A percentile compares a stretch with the other conserved stretches of the same genome.
Conservation (phyloP, 2,329 filamentous ascomycete genomes). For the Pseudogymnoascus sp. region DNA sequence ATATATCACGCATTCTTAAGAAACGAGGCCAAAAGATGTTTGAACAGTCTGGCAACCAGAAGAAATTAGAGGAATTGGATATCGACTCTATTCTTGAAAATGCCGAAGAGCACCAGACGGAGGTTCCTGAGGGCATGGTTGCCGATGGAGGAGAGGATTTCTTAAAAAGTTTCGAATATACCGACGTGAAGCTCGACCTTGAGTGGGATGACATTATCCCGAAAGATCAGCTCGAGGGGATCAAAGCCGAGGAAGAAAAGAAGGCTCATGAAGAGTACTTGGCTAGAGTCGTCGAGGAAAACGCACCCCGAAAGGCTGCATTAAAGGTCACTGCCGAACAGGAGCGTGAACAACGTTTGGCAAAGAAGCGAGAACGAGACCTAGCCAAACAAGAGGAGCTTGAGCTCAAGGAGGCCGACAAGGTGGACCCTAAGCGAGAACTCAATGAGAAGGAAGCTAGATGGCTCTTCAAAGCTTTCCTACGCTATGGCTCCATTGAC, state of each 20-base stretch:
- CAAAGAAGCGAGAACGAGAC: slow-evolving; percentile 58
- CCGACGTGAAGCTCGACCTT: slow-evolving; percentile 93
- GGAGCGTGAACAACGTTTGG: slow-evolving; percentile 55
- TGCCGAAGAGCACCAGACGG: slow-evolving; percentile 93
- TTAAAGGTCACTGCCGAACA: slow-evolving; percentile 48
- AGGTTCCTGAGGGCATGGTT: slow-evolving; percentile 87
- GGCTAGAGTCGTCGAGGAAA: slow-evolving; percentile 73
- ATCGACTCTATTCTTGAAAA: slow-evolving; percentile 96
- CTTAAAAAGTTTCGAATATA: slow-evolving; percentile 81
- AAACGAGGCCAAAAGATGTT: slow-evolving; percentile 99
- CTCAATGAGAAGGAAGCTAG: slow-evolving; percentile 88
- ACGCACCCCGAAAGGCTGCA: slow-evolving; percentile 68
- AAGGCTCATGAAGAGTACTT: slow-evolving; percentile 77
- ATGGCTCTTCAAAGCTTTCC: slow-evolving; percentile 81
- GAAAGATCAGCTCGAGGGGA: slow-evolving; percentile 77
- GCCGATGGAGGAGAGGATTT: slow-evolving; percentile 97
- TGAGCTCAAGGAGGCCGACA: slow-evolving; percentile 56
- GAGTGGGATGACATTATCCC: slow-evolving; percentile 99
- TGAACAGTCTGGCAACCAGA: slow-evolving; percentile 92
- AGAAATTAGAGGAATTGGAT: slow-evolving; percentile 91
- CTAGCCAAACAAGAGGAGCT: slow-evolving; percentile 63
- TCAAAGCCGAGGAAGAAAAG: slow-evolving; percentile 83
- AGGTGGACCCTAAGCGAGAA: slow-evolving; percentile 78
- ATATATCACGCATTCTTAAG: slow-evolving; percentile 94
- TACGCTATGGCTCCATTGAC: slow-evolving; percentile 83